Percentiles rank a stretch among this genome's conserved stretches.
phyloP scores from a whole-genome alignment of 345 rosid species.

The Sisymbrium irio region DNA sequence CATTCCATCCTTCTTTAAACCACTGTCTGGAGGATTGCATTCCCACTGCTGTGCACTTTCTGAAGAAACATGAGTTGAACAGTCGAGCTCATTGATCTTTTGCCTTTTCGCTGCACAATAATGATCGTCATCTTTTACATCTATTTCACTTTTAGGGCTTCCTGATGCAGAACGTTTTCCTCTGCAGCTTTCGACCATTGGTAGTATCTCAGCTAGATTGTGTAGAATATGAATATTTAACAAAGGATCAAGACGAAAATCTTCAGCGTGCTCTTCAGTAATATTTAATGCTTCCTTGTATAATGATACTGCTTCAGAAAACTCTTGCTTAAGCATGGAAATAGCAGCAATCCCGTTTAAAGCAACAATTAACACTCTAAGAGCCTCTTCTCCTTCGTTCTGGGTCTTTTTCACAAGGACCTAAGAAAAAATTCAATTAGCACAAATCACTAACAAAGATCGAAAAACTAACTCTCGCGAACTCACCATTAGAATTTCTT shows the following conservation, averaged over 20 bases:
- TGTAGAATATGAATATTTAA: conserved; percentile 91
- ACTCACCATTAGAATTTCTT: conserved; percentile 77
- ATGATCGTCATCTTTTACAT: conserved; percentile 36
- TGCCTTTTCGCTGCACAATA: conserved; percentile 48
- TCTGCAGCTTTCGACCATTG: conserved; percentile 34
- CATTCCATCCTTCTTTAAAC: conserved; percentile 35
- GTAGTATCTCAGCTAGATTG: conserved; percentile 77
- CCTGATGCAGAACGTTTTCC: conserved; percentile 34
- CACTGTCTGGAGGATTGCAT: conserved; percentile 28
- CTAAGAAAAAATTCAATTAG: conserved; percentile 39
- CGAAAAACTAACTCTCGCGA: conserved; percentile 12
- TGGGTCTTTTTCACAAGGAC: conserved; percentile 94
- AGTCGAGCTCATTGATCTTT: conserved; percentile 33
- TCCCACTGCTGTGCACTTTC: conserved; percentile 19
- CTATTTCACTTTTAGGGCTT: conserved; percentile 38
- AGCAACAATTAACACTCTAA: conserved; percentile 75
- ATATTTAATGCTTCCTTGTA: conserved; percentile 76
- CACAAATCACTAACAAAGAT: conserved; percentile 16
- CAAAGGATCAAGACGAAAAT: conserved; percentile 86
- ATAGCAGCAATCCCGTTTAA: conserved; percentile 94
- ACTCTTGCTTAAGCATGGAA: conserved; percentile 69
- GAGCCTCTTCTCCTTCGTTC: conserved; percentile 91
- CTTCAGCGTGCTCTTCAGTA: conserved; percentile 65
- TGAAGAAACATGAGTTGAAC: conserved; percentile 33
- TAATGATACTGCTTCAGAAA: conserved; percentile 59